Evolutionary conservation across 1,139 yeast genomes (phyloP), one percentile per base, ranked within the genome.

Genomic region (Taphrina sp.): DNA sequence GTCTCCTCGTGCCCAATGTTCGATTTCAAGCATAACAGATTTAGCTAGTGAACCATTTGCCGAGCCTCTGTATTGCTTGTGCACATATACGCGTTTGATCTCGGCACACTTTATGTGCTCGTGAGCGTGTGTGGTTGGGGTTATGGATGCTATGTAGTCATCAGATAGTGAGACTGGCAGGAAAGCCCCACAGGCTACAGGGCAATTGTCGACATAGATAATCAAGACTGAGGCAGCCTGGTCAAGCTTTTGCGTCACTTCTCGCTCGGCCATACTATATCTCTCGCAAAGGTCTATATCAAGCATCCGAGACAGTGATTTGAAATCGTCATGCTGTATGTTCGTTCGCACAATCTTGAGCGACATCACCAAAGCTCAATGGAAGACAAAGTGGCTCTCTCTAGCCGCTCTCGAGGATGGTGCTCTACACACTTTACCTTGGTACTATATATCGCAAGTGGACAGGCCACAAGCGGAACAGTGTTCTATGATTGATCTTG

Each of bases 121-220:
- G n/a, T n/a, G n/a, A n/a, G n/a, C n/a, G n/a, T n/a, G n/a, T n/a
- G n/a, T n/a, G n/a, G n/a, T n/a, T n/a, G n/a, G n/a, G n/a, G n/a
- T n/a, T n/a, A n/a, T n/a, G n/a, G n/a, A n/a, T n/a, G n/a, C n/a
- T n/a, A n/a, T n/a, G n/a, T n/a, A n/a, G n/a, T n/a, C n/a, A n/a
- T n/a, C n/a, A n/a, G 36, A 17, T 17, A 33, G 10, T 12, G n/a
- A 5, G 5, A 33, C 36, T 14, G 36, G 36, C 5, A 33, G 36
- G 36, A 33, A n/a, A 33, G 17, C n/a, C 4, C 36, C 36, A 12
- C 36, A 33, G n/a, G 36, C 36, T 5, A 33, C 36, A n/a, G 36
- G 36, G 5, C n/a, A 17, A 12, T 5, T 4, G n/a, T 12, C 36
- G 17, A 19, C 20, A 24, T 35, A 35, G n/a, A 4, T 8, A 24